A percentile compares a stretch with the other conserved stretches of the same genome.
These are phyloP conservation scores for Heracleum sosnowskyi DNA, from an alignment of 129 eudicot genomes.

Conservation along the genomic window DNA sequence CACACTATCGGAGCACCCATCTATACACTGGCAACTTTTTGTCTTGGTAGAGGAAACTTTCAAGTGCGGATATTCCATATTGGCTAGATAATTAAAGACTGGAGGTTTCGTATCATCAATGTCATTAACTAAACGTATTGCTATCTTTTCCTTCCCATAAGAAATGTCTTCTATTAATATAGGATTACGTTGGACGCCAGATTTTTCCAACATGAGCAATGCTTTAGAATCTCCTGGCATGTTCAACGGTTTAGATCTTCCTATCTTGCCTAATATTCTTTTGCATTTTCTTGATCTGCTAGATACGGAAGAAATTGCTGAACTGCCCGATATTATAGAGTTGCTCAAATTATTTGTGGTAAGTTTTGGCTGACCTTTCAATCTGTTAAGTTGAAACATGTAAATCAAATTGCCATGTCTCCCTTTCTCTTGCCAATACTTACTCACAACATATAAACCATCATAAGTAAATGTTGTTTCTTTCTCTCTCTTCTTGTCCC, in stretches of 20 bases:
- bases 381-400: slow-evolving; percentile 33
- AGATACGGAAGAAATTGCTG: neutral
- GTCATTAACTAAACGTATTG: slow-evolving; percentile 22
- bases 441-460: slow-evolving; percentile 30
- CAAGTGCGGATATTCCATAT: slow-evolving; percentile 17
- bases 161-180: slow-evolving; percentile 22
- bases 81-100: slow-evolving; percentile 21
- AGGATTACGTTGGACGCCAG: neutral
- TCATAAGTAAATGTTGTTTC: slow-evolving; percentile 20
- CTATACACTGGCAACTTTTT: slow-evolving; percentile 23
- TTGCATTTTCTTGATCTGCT: slow-evolving; percentile 5
- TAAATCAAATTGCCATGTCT: slow-evolving; percentile 35
- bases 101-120: slow-evolving; percentile 22
- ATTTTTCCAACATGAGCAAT: neutral
- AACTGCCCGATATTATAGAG: neutral
- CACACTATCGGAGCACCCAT: slow-evolving; percentile 26
- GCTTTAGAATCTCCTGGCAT: neutral
- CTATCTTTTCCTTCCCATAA: slow-evolving; percentile 29
- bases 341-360: neutral
- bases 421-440: slow-evolving; percentile 23
- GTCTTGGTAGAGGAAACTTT: neutral
- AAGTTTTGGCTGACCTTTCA: slow-evolving; percentile 26
- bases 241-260: neutral
- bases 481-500: slow-evolving; percentile 1
- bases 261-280: neutral